Percentiles rank a stretch among this genome's conserved stretches.
phyloP scores from a whole-genome alignment of 2,329 filamentous ascomycete genomes.

The Sclerotinia minor region DNA sequence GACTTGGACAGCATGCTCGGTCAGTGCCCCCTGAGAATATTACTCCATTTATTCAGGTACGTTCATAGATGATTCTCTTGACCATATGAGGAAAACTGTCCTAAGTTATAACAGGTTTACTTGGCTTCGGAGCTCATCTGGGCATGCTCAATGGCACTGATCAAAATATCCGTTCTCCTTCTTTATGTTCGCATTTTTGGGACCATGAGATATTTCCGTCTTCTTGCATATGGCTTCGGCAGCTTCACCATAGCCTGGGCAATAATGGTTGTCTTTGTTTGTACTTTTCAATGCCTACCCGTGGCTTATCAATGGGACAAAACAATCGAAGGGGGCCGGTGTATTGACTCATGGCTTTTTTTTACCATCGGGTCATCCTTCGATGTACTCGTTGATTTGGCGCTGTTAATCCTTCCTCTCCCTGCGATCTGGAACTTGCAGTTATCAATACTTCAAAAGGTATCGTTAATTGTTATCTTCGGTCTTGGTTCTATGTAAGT shows the following conservation, averaged over 20 bases:
- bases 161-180: slow-evolving; percentile 9
- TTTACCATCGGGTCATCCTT: background rate
- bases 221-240: background rate
- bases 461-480: slow-evolving; percentile 1
- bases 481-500: background rate
- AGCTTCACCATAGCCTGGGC: background rate
- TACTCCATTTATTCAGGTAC: background rate
- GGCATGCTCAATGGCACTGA: slow-evolving; percentile 10
- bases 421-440: slow-evolving; percentile 6
- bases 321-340: background rate
- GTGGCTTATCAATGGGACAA: slow-evolving; percentile 9
- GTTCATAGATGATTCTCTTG: background rate
- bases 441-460: slow-evolving; percentile 4
- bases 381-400: background rate
- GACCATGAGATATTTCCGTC: background rate
- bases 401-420: background rate
- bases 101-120: background rate
- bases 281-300: background rate
- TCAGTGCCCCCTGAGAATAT: background rate
- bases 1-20: background rate
- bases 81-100: background rate
- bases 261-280: slow-evolving; percentile 1
- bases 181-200: slow-evolving; percentile 7
- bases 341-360: slow-evolving; percentile 9
- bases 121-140: background rate